Evolutionary conservation across 2,329 filamentous ascomycete genomes (phyloP).

Genomic region (Botryotinia calthae): DNA sequence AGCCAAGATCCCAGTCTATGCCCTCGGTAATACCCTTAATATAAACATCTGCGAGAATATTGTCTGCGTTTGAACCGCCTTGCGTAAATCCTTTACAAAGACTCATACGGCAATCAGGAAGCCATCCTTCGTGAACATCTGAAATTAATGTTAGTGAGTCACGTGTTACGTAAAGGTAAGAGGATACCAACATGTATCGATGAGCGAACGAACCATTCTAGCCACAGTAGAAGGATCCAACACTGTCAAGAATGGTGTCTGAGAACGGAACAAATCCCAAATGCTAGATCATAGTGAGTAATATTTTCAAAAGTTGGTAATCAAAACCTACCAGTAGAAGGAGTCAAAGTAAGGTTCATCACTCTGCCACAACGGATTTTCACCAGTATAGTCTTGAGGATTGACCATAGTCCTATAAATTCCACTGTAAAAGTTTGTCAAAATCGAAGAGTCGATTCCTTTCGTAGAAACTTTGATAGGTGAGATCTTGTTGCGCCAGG

Average conservation of each 20-base stretch:
- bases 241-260: conserved; percentile 68
- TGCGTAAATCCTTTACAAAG: conserved; percentile 72
- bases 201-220: conserved; percentile 66
- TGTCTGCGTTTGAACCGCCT: conserved; percentile 72
- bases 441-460: conserved; percentile 52
- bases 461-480: conserved; percentile 52
- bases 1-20: conserved; percentile 68
- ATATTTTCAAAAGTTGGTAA: background rate
- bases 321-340: conserved; percentile 53
- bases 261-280: conserved; percentile 69
- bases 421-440: conserved; percentile 67
- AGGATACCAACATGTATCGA: conserved; percentile 60
- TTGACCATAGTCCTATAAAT: conserved; percentile 68
- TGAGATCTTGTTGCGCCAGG: conserved; percentile 61
- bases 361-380: conserved; percentile 66
- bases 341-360: conserved; percentile 72
- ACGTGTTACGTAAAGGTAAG: background rate
- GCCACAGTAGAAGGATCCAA: conserved; percentile 62
- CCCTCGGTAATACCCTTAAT: conserved; percentile 62
- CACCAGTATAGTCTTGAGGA: conserved; percentile 70
- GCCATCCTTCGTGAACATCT: conserved; percentile 49
- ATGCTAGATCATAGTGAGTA: conserved; percentile 43
- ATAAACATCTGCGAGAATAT: conserved; percentile 65
- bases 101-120: conserved; percentile 53
- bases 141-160: background rate